These are phyloP conservation scores for Blastocystis hominis DNA, from an alignment of 352 stramenopile species.

Conservation along the genomic window DNA sequence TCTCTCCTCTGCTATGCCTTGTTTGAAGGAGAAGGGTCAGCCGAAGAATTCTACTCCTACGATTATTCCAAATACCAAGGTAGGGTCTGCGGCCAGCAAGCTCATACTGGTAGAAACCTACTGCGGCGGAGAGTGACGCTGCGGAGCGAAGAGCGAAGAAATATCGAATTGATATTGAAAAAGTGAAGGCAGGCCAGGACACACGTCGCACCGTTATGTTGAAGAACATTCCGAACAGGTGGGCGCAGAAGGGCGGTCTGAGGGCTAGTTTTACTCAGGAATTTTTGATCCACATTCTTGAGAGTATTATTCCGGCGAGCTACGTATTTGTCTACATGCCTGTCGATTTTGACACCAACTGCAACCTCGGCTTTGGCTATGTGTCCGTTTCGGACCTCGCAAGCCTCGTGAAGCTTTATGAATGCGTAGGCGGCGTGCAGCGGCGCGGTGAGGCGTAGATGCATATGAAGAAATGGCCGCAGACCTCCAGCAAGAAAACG, in stretches of 20 bases:
- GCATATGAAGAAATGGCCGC: conserved; percentile 74
- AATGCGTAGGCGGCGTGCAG: conserved; percentile 48
- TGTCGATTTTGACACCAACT: conserved; percentile 99
- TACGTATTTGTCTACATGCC: conserved; percentile 99
- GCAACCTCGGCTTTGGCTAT: conserved; percentile 99
- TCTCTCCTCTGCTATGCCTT: background rate
- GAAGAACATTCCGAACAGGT: conserved; percentile 45
- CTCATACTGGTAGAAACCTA: background rate
- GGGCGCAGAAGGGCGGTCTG: background rate
- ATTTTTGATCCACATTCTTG: conserved; percentile 95
- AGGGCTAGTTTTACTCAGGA: conserved; percentile 74
- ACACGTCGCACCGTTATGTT: conserved; percentile 27
- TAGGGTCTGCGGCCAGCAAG: background rate
- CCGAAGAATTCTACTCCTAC: background rate
- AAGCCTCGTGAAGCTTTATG: conserved; percentile 57
- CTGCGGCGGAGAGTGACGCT: background rate
- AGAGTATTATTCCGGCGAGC: conserved; percentile 76
- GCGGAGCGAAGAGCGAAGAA: background rate
- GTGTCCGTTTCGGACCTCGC: conserved; percentile 90
- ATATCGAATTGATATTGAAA: background rate
- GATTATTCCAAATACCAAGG: background rate
- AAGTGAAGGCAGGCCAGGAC: background rate
- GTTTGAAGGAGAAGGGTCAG: background rate
- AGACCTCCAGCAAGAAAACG: conserved; percentile 98
- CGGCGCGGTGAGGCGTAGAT: conserved; percentile 2